phyloP scores from a whole-genome alignment of 176 grass and related monocot genomes.

The Rhipidocladum racemiflorum region DNA sequence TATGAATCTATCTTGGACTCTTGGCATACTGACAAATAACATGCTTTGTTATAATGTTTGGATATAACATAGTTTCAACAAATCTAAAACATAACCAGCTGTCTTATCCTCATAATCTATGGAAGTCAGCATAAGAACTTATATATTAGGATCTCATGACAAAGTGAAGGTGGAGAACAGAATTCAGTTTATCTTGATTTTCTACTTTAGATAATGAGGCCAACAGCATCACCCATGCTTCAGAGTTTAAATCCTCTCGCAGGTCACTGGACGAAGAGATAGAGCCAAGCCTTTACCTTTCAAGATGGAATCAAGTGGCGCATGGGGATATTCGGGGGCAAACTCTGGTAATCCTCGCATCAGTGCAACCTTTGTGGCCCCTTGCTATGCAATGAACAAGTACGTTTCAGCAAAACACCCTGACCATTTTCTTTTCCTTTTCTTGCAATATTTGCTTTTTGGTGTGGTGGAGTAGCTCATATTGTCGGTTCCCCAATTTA shows the following conservation, averaged over 20 bases:
- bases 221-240: background rate
- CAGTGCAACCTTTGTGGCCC: slow-evolving; percentile 76
- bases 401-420: slow-evolving; percentile 38
- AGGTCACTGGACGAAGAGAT: slow-evolving; percentile 97
- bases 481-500: background rate
- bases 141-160: background rate
- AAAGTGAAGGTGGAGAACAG: background rate
- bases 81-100: background rate
- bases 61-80: background rate
- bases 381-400: slow-evolving; percentile 96
- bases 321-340: slow-evolving; percentile 88
- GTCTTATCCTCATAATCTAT: background rate
- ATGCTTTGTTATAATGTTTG: background rate
- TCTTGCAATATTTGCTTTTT: background rate
- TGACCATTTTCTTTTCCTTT: background rate
- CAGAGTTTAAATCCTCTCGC: slow-evolving; percentile 2
- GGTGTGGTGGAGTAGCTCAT: background rate
- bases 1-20: background rate
- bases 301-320: slow-evolving; percentile 91
- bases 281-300: slow-evolving; percentile 88
- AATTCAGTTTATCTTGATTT: background rate
- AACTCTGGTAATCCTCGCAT: slow-evolving; percentile 83
- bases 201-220: background rate
- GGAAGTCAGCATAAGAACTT: background rate
- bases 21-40: background rate